Conservation (phyloP, 495 filamentous ascomycete species). For the Elaphomyces granulatus region DNA sequence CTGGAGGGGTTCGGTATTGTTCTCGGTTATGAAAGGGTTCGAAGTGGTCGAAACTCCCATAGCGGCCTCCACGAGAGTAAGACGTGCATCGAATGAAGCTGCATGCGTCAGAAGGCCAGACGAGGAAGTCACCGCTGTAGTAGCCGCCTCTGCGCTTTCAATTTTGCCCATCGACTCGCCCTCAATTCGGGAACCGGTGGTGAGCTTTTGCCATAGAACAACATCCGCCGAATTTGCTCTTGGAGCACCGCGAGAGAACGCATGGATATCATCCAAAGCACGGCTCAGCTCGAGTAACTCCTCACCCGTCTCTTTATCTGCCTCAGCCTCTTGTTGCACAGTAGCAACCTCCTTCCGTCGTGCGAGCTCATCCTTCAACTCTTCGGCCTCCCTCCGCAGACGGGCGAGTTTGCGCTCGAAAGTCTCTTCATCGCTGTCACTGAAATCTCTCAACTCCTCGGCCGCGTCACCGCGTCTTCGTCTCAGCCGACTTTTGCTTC, state of each 20-base stretch:
- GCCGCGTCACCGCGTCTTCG: constrained; percentile 33
- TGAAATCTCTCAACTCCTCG: constrained; percentile 49
- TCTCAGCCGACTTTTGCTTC: constrained; percentile 49
- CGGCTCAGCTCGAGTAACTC: constrained; percentile 48
- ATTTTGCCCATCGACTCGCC: not conserved
- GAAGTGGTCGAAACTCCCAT: constrained; percentile 62
- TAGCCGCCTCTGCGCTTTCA: constrained; percentile 11
- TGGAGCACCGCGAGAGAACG: constrained; percentile 25
- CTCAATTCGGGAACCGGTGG: constrained; percentile 1
- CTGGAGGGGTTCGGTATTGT: constrained; percentile 47
- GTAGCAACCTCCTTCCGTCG: constrained; percentile 26
- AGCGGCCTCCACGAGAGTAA: constrained; percentile 62
- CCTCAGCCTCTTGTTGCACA: constrained; percentile 10
- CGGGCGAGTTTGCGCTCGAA: constrained; percentile 64
- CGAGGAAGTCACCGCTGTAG: constrained; percentile 38
- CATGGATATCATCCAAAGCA: constrained; percentile 41
- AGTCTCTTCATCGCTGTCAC: constrained; percentile 56
- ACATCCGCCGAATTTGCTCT: constrained; percentile 25
- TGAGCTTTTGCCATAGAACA: constrained; percentile 21
- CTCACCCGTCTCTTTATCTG: constrained; percentile 26
- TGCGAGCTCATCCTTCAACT: constrained; percentile 54
- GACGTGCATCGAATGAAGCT: constrained; percentile 72
- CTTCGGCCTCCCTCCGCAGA: constrained; percentile 62
- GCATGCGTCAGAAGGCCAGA: constrained; percentile 57
- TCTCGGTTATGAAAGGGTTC: constrained; percentile 45